Base-by-base conservation (phyloP, 345 rosid species). In the Aethionema arabicum region DNA sequence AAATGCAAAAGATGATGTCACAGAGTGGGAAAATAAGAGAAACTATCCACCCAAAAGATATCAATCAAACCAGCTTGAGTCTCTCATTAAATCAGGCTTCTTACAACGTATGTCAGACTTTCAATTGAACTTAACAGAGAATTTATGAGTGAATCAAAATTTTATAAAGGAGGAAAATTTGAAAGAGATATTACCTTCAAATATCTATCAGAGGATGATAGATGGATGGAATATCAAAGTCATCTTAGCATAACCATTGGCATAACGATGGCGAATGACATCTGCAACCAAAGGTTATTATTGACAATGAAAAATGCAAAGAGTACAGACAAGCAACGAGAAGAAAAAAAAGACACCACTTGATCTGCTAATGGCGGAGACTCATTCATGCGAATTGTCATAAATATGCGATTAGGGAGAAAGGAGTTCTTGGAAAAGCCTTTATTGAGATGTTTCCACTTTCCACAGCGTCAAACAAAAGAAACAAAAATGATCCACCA, bases 331-430 rank as follows among this genome's bases (percentile, higher is more conserved):
- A 21, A 21, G 2, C 40, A 53, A 36, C 8, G 35, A 35, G 11
- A 32, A 32, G 11, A 27, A 36, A 32, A 11, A 35, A n/a, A n/a
- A 31, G 32, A 13, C 15, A 27, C 21, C 3, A 30, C 10, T 39
- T 13, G 12, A 21, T 21, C 27, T 21, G 27, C 27, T 21, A 21
- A 21, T 21, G 27, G 27, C 2, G 27, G 27, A 21, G 46, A 56
- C 38, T 1, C 47, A 48, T 27, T 48, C 12, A 0, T 45, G 30
- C 4, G 11, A 30, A 5, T 45, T 15, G 6, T 21, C 35, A 27
- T 45, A 33, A 53, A 7, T 14, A 27, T 37, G 14, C 3, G 41
- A 47, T 77, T 64, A 76, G 59, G 56, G n/a, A 36, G 75, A 76
- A 32, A 74, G 7, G 11, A 78, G 69, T 59, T 59, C 27, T 29